Evolutionary conservation across 768 basidiomycete species (phyloP), one percentile per base, ranked within the genome.

Genomic region (Kwoniella europaea): DNA sequence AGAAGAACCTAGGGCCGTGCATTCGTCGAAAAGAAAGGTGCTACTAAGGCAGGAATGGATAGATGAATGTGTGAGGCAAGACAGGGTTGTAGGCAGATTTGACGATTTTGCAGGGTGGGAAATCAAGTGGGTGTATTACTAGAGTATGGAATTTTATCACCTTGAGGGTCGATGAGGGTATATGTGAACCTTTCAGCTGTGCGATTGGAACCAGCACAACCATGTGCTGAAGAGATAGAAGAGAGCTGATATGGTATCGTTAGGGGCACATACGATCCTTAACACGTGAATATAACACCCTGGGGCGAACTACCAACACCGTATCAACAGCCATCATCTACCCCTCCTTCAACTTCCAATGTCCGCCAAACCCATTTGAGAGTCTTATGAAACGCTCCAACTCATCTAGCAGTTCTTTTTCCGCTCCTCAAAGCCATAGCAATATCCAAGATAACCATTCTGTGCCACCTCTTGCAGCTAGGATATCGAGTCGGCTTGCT

Each of bases 231-330:
- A 6, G 46, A 50, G 12, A 50, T 13, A 0, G 46, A 13, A 50
- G 4, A 50, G 10, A 50, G 3, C 46, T 50, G 46, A 50, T 12
- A 5, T 12, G 24, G 27, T 56, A 62, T 22, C 29, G 2, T 9
- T 52, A 63, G 62, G 20, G 62, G 62, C 5, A 63, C 62, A 13
- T 27, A 24, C 41, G 46, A 53, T 53, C 62, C 62, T 18, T 15
- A 29, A 63, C 41, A n/a, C 16, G 62, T 52, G 3, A 63, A 63
- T 54, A 52, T 50, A 0, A 50, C 62, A 9, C 62, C 46, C 1
- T 63, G 22, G 22, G 52, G 44, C 50, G 62, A 52, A 29, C 42
- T 4, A 43, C 18, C 12, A 13, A 13, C 44, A 35, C 35, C 6
- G n/a, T n/a, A n/a, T 60, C 59, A 35, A 60, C 15, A 16, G 20